Evolutionary conservation across 2,329 filamentous ascomycete species (phyloP).

Genomic region (Daldinia eschscholtzii): DNA sequence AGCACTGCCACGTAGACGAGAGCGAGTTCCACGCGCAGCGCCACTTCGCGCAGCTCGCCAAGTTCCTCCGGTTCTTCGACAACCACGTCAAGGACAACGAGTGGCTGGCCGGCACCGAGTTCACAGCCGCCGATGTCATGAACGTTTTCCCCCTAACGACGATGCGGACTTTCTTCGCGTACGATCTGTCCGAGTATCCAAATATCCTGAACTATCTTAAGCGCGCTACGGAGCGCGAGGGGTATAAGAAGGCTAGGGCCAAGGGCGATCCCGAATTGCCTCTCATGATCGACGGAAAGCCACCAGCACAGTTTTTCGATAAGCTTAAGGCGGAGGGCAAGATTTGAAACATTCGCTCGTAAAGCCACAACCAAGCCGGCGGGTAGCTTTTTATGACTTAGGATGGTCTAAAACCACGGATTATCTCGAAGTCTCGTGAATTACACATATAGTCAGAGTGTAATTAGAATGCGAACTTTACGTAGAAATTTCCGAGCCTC

Average conservation of each 20-base stretch:
- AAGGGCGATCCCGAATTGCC: conserved; percentile 5
- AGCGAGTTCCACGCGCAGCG: neutral
- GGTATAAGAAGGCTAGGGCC: neutral
- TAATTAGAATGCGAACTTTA: neutral
- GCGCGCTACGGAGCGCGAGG: neutral
- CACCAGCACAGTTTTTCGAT: conserved; percentile 1
- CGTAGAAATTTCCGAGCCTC: neutral
- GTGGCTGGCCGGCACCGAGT: conserved; percentile 1
- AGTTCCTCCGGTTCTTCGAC: conserved; percentile 2
- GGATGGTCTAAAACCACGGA: too few relatives aligned
- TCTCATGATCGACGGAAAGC: conserved; percentile 9
- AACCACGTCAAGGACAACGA: conserved; percentile 1
- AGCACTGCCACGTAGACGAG: conserved; percentile 1
- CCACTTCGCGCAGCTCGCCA: neutral
- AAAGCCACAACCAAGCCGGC: neutral
- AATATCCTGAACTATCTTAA: conserved; percentile 4
- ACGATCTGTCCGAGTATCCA: neutral
- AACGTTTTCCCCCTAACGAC: conserved; percentile 1
- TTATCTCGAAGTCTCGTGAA: neutral
- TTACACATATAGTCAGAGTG: neutral
- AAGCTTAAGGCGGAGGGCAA: conserved; percentile 5
- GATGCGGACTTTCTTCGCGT: conserved; percentile 3
- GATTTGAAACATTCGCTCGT: neutral
- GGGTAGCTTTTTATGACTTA: neutral
- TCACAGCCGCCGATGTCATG: conserved; percentile 1